These are phyloP conservation scores for Plasmodium cynomolgi DNA, from an alignment of 169 alveolate species.

Conservation along the genomic window DNA sequence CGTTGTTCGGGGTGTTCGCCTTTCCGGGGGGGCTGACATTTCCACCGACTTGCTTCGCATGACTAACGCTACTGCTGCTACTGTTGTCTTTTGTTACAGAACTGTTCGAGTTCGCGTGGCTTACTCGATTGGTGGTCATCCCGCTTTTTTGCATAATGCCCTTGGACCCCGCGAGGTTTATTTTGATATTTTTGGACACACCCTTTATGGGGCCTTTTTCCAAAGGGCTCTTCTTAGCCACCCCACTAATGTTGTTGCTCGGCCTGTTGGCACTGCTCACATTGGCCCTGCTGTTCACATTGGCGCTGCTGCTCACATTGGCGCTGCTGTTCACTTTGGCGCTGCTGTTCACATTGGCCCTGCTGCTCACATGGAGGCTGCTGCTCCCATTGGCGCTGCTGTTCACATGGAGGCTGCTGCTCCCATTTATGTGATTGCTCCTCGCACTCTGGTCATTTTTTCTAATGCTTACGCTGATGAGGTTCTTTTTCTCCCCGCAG, in stretches of 20 bases:
- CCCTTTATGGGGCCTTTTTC: conserved; percentile 9
- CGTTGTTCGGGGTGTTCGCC: background rate
- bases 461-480: conserved; percentile 9
- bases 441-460: conserved; percentile 5
- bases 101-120: background rate
- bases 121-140: background rate
- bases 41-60: background rate
- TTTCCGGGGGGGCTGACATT: background rate
- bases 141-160: conserved; percentile 12
- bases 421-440: background rate
- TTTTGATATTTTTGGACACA: conserved; percentile 41
- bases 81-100: conserved; percentile 8
- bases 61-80: background rate
- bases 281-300: background rate
- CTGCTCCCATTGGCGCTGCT: too few species aligned
- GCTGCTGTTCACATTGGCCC: too few species aligned
- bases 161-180: conserved; percentile 41
- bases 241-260: background rate
- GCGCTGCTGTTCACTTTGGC: too few species aligned
- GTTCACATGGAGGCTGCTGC: background rate
- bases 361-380: too few species aligned
- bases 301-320: background rate
- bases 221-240: background rate
- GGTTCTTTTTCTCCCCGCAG: conserved; percentile 34
- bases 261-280: background rate